A percentile compares a stretch with the other conserved stretches of the same genome.
phyloP scores from a whole-genome alignment of 2,329 filamentous ascomycete species.

The Fusarium goolgardi region DNA sequence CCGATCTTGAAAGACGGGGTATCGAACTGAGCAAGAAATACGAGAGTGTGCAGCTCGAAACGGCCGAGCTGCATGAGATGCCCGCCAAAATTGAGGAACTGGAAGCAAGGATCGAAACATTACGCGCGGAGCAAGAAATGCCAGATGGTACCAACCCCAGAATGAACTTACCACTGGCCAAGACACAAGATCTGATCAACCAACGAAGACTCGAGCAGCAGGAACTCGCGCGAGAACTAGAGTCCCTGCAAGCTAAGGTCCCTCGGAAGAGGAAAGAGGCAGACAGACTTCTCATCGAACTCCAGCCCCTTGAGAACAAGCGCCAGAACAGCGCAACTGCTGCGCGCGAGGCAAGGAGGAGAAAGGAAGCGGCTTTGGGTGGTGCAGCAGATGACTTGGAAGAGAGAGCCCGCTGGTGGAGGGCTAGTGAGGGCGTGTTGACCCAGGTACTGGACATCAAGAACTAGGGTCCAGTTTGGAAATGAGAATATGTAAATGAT shows the following conservation, averaged over 20 bases:
- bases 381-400: conserved; percentile 79
- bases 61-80: conserved; percentile 61
- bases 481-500: not conserved
- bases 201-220: conserved; percentile 62
- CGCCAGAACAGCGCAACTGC: conserved; percentile 72
- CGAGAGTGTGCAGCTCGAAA: conserved; percentile 62
- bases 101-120: conserved; percentile 59
- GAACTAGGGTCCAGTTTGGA: conserved; percentile 42
- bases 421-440: conserved; percentile 73
- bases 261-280: conserved; percentile 75
- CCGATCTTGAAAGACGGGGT: conserved; percentile 75
- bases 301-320: conserved; percentile 75
- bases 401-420: conserved; percentile 79
- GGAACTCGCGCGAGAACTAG: conserved; percentile 72
- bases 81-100: conserved; percentile 62
- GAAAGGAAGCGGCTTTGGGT: conserved; percentile 73
- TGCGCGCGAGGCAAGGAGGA: conserved; percentile 76
- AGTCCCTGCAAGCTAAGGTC: conserved; percentile 69
- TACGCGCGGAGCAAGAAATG: conserved; percentile 56
- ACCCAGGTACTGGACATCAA: conserved; percentile 71
- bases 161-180: conserved; percentile 67
- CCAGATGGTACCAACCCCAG: conserved; percentile 53
- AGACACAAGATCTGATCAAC: conserved; percentile 66
- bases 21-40: conserved; percentile 67
- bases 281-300: conserved; percentile 73